Base-by-base conservation (phyloP, 164 flowering plant species). In the Dillenia suffruticosa region DNA sequence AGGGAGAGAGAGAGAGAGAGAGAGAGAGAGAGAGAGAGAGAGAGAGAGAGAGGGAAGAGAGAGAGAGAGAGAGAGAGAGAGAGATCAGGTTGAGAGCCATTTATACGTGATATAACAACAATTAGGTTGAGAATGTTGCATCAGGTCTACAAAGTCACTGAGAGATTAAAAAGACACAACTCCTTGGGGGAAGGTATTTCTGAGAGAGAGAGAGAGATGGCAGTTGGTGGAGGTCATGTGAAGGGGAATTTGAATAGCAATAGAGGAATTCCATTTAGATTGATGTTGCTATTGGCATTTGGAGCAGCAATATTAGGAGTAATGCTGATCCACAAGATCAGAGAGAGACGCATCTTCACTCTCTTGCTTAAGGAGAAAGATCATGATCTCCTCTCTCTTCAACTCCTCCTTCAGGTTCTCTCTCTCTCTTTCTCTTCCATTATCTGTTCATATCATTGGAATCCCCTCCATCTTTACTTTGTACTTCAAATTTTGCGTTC, bases 311-410 rank as follows among this genome's bases (percentile, higher is more conserved):
- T 89, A 44, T 63, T 81, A 46, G 97, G 86, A 1, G 83, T 87
- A 0, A 76, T 86, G 85, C 65, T 74, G 10, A 68, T 92, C 14
- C 87, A 92, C 75, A 85, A 82, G 80, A 68, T 84, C 55, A 77
- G 85, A 26, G 97, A 92, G 68, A 77, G 81, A 48, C 81, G 89
- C 52, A 72, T 80, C 70, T 74, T 76, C 75, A 69, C 66, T 52
- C 81, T 87, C 59, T 76, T 89, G 53, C 54, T 87, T 74, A 63
- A 75, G 51, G 82, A 84, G 32, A 92, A 84, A 63, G 88, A 92
- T 60, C 70, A 43, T 26, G 63, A 89, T 43, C 76, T 87, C 60
- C 7, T 71, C 51, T 44, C 89, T 57, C 83, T 92, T 71, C 82
- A 89, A 7, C 83, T 78, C 48, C 87, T 79, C 62, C 65, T 89